These are phyloP conservation scores for Vigna angularis DNA, from an alignment of 306 rosid species.

Conservation along the genomic window DNA sequence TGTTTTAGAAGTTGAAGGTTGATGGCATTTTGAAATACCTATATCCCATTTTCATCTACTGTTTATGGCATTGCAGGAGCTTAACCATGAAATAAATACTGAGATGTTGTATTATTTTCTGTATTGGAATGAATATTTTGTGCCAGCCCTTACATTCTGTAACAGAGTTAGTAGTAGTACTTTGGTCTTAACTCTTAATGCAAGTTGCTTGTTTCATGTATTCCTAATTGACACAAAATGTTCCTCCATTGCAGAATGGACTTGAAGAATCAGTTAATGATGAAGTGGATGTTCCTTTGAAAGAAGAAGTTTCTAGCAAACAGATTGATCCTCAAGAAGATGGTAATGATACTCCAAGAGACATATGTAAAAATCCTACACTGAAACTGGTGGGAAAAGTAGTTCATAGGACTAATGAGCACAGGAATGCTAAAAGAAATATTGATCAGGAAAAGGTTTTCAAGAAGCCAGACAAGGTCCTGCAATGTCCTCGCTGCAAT, in stretches of 20 bases:
- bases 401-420: slow-evolving; percentile 42
- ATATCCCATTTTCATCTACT: slow-evolving; percentile 11
- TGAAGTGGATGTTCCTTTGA: slow-evolving; percentile 38
- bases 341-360: slow-evolving; percentile 16
- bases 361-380: slow-evolving; percentile 10
- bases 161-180: slow-evolving; percentile 21
- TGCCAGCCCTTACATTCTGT: slow-evolving; percentile 14
- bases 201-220: slow-evolving; percentile 5
- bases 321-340: slow-evolving; percentile 29
- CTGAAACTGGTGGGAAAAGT: slow-evolving; percentile 33
- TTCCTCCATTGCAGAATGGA: slow-evolving; percentile 51
- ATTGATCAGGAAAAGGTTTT: slow-evolving; percentile 53
- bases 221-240: slow-evolving; percentile 27
- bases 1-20: slow-evolving; percentile 23
- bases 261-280: slow-evolving; percentile 37
- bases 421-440: slow-evolving; percentile 42
- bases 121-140: background rate
- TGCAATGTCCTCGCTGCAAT: slow-evolving; percentile 71
- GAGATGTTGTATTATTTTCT: slow-evolving; percentile 6
- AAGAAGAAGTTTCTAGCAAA: slow-evolving; percentile 33
- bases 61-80: slow-evolving; percentile 8
- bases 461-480: slow-evolving; percentile 64
- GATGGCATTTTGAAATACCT: slow-evolving; percentile 12
- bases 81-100: slow-evolving; percentile 8
- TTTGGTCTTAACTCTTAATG: slow-evolving; percentile 7